Conservation (phyloP, 2,329 filamentous ascomycete species). For the Leptographium flavum region DNA sequence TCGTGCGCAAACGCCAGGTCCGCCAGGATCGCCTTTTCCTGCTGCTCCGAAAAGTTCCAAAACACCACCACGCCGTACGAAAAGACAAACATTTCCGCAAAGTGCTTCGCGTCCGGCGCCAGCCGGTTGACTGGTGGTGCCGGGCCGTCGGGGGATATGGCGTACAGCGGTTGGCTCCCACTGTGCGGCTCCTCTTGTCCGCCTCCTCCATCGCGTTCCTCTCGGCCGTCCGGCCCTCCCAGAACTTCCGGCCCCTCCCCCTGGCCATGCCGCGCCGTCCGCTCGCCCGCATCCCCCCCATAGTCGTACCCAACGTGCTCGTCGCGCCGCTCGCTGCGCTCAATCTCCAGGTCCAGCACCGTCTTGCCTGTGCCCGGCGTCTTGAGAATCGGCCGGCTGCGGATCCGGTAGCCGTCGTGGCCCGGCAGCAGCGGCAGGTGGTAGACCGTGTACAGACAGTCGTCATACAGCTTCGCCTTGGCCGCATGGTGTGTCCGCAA, state of each 20-base stretch:
- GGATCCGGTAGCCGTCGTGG: constrained; percentile 70
- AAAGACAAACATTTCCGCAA: constrained; percentile 94
- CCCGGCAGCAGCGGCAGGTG: constrained; percentile 80
- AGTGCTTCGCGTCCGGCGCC: constrained; percentile 57
- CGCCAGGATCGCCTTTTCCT: constrained; percentile 92
- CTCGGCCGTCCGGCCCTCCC: too few species aligned
- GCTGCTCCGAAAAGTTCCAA: constrained; percentile 94
- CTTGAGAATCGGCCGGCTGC: constrained; percentile 83
- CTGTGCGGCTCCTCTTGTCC: not conserved
- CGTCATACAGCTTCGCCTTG: constrained; percentile 92
- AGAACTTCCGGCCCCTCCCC: too few species aligned
- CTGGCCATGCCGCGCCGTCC: too few species aligned
- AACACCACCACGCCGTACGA: constrained; percentile 96
- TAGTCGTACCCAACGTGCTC: constrained; percentile 88
- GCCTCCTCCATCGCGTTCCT: too few species aligned
- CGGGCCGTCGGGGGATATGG: not conserved
- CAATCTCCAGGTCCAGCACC: constrained; percentile 87
- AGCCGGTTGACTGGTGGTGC: constrained; percentile 37
- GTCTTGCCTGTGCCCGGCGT: constrained; percentile 82
- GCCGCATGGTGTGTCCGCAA: constrained; percentile 76
- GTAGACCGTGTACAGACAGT: constrained; percentile 92
- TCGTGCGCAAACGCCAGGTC: constrained; percentile 80
- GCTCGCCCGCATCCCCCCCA: constrained; percentile 32
- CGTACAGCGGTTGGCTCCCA: too few species aligned
- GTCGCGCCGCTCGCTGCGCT: constrained; percentile 76